Evolutionary conservation across 768 basidiomycete species (phyloP).

Genomic region (Clavaria fumosa): DNA sequence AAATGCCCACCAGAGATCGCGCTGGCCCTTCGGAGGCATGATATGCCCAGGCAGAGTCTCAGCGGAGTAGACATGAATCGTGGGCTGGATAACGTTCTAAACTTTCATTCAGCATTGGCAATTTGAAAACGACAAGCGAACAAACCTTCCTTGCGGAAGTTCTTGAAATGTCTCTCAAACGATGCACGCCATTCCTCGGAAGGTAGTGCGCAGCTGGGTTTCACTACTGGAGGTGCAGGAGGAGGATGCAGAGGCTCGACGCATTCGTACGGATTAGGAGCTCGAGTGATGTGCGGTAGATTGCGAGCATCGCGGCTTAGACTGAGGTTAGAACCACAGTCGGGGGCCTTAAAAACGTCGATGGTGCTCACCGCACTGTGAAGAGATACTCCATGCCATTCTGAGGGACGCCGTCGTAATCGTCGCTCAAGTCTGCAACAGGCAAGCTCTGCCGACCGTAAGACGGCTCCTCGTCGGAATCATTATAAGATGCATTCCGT

Average conservation of each 20-base stretch:
- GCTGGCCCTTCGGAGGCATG: slow-evolving; percentile 56
- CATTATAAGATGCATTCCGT: slow-evolving; percentile 15
- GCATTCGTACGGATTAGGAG: slow-evolving; percentile 49
- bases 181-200: slow-evolving; percentile 49
- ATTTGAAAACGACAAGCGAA: neutral
- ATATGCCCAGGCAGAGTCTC: slow-evolving; percentile 18
- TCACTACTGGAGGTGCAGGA: slow-evolving; percentile 10
- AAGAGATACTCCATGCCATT: slow-evolving; percentile 76
- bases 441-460: slow-evolving; percentile 63
- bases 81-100: slow-evolving; percentile 56
- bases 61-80: slow-evolving; percentile 29
- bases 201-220: slow-evolving; percentile 29
- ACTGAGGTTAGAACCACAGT: slow-evolving; percentile 1
- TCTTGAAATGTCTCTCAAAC: slow-evolving; percentile 44
- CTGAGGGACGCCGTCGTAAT: slow-evolving; percentile 47
- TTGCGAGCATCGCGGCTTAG: slow-evolving; percentile 53
- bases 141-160: slow-evolving; percentile 47
- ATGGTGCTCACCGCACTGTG: slow-evolving; percentile 45
- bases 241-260: slow-evolving; percentile 14
- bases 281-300: slow-evolving; percentile 52
- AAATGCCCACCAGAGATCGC: slow-evolving; percentile 72
- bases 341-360: slow-evolving; percentile 3
- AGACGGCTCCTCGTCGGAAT: slow-evolving; percentile 43
- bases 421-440: slow-evolving; percentile 61
- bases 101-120: neutral